Percentiles rank a stretch among this genome's conserved stretches.
These are phyloP conservation scores for Lachancea waltii DNA, from an alignment of 805 yeast species.

Conservation along the genomic window DNA sequence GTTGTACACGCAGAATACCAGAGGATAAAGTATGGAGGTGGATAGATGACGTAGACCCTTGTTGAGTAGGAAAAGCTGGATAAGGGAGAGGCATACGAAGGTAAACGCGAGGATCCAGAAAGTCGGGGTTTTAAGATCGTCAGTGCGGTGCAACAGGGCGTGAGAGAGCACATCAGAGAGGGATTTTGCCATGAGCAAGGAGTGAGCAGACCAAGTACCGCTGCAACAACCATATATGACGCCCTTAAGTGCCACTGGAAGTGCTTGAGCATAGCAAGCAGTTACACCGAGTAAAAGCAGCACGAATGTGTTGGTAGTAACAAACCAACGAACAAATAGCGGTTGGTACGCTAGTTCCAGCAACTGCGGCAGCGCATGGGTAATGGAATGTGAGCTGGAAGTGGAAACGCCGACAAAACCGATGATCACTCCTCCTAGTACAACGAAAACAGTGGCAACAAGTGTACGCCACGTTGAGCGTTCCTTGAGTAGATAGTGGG, in stretches of 20 bases:
- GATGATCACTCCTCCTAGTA: constrained; percentile 68
- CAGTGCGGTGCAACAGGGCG: constrained; percentile 5
- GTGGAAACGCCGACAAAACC: constrained; percentile 55
- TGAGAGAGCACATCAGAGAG: constrained; percentile 61
- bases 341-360: constrained; percentile 36
- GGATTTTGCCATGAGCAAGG: constrained; percentile 78
- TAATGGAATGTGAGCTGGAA: constrained; percentile 12
- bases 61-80: constrained; percentile 69
- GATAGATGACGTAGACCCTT: constrained; percentile 63
- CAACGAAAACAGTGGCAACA: constrained; percentile 60
- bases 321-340: constrained; percentile 55
- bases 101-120: constrained; percentile 30
- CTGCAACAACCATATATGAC: constrained; percentile 58
- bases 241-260: constrained; percentile 38
- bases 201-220: constrained; percentile 80
- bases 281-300: constrained; percentile 5
- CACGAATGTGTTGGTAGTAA: constrained; percentile 31
- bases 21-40: constrained; percentile 74
- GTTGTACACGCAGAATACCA: constrained; percentile 80
- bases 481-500: constrained; percentile 61
- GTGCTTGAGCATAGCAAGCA: not conserved
- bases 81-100: constrained; percentile 58
- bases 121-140: constrained; percentile 2
- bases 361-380: constrained; percentile 44
- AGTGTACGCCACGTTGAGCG: constrained; percentile 51